These are phyloP conservation scores for Solanum appendiculatum DNA, from an alignment of 257 asterid genomes.

Conservation along the genomic window DNA sequence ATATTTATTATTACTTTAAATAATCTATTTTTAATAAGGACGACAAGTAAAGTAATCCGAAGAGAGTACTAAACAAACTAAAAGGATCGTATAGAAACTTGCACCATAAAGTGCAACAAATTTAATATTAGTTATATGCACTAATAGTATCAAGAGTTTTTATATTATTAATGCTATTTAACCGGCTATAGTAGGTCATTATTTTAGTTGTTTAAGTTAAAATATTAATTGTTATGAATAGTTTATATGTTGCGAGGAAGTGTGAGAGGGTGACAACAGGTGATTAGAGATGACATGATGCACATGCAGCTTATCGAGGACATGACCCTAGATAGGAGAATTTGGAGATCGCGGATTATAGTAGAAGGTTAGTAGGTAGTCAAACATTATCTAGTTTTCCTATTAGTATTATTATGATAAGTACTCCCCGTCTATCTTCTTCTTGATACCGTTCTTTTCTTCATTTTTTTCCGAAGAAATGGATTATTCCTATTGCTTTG, in stretches of 20 bases:
- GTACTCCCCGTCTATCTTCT: background rate
- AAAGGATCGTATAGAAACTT: background rate
- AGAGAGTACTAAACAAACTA: background rate
- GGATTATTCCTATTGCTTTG: background rate
- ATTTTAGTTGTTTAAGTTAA: background rate
- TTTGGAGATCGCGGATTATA: background rate
- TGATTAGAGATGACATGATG: no score
- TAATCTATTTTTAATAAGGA: no score
- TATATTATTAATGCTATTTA: background rate
- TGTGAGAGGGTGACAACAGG: background rate
- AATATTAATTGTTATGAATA: background rate
- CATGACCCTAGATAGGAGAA: background rate
- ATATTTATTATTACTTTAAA: no score
- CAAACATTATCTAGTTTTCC: background rate
- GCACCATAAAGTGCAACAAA: background rate
- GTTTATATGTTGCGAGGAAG: background rate
- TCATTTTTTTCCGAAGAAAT: background rate
- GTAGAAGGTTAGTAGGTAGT: background rate
- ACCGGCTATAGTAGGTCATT: background rate
- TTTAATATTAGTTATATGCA: background rate
- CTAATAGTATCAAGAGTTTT: background rate
- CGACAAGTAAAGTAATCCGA: background rate
- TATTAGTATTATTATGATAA: no score
- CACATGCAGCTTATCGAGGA: background rate
- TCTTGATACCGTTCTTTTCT: background rate